Evolutionary conservation across 169 alveolate genomes (phyloP).

Genomic region (Eimeria zaria): DNA sequence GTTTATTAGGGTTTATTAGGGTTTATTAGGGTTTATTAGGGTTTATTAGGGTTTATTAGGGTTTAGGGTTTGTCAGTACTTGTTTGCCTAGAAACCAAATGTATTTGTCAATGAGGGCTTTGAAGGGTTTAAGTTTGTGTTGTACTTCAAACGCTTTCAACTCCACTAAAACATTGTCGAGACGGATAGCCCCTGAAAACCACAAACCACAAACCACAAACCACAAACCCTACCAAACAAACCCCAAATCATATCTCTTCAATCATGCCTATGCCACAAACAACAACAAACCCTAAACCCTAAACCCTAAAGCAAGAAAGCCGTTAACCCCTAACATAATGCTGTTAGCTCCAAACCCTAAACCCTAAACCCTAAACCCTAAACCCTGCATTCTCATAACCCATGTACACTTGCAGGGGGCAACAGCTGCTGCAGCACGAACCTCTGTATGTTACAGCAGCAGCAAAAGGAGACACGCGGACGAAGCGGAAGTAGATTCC

Average conservation of each 20-base stretch:
- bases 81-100: conserved; percentile 81
- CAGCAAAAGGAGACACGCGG: conserved; percentile 80
- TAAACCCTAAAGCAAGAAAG: background rate
- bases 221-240: background rate
- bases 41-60: background rate
- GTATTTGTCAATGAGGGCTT: conserved; percentile 73
- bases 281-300: background rate
- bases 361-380: background rate
- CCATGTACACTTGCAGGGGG: background rate
- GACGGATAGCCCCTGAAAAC: conserved; percentile 58
- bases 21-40: background rate
- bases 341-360: no score
- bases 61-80: conserved; percentile 4
- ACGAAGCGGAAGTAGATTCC: conserved; percentile 76
- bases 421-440: background rate
- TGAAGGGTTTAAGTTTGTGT: conserved; percentile 71
- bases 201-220: background rate
- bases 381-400: background rate
- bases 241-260: background rate
- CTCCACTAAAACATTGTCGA: conserved; percentile 73
- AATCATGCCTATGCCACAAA: no score
- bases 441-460: conserved; percentile 77
- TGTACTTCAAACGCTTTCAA: conserved; percentile 66
- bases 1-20: background rate
- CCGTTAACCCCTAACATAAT: no score